Conservation (phyloP, 352 stramenopile genomes). For the Globisporangium solare region DNA sequence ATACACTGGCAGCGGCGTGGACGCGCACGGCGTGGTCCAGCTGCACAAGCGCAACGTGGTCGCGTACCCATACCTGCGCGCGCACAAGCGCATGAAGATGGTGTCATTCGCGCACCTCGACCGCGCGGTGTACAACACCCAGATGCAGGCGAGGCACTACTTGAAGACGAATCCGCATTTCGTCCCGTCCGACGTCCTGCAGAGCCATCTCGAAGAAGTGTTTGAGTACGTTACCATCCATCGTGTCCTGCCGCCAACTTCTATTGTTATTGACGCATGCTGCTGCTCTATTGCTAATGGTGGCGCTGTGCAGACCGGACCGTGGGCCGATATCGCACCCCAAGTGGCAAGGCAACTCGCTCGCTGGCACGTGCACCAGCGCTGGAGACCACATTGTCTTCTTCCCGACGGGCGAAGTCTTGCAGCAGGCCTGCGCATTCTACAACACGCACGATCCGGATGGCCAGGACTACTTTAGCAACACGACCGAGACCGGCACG, state of each 20-base stretch:
- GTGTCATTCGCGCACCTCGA: background rate
- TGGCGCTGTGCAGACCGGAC: conserved; percentile 14
- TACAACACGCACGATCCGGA: conserved; percentile 18
- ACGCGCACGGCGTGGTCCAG: conserved; percentile 41
- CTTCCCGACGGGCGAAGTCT: conserved; percentile 55
- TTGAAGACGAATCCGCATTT: conserved; percentile 32
- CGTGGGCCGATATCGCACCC: conserved; percentile 23
- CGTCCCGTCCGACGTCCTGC: conserved; percentile 45
- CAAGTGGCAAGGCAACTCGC: conserved; percentile 64
- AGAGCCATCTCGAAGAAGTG: conserved; percentile 25
- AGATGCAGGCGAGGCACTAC: conserved; percentile 25
- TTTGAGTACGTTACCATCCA: conserved; percentile 20
- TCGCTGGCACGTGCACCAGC: conserved; percentile 30
- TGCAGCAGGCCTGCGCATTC: conserved; percentile 61
- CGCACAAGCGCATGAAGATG: conserved; percentile 37
- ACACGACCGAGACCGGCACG: conserved; percentile 45
- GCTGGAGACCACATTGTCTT: conserved; percentile 51
- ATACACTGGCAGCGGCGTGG: conserved; percentile 30
- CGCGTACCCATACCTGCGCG: conserved; percentile 49
- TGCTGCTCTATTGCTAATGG: background rate
- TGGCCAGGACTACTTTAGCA: conserved; percentile 22
- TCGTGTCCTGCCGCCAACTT: background rate
- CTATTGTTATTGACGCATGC: background rate
- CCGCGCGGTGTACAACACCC: background rate
- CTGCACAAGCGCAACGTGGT: conserved; percentile 49